Evolutionary conservation across 2,329 filamentous ascomycete genomes (phyloP).

Genomic region (Botrytis aclada): DNA sequence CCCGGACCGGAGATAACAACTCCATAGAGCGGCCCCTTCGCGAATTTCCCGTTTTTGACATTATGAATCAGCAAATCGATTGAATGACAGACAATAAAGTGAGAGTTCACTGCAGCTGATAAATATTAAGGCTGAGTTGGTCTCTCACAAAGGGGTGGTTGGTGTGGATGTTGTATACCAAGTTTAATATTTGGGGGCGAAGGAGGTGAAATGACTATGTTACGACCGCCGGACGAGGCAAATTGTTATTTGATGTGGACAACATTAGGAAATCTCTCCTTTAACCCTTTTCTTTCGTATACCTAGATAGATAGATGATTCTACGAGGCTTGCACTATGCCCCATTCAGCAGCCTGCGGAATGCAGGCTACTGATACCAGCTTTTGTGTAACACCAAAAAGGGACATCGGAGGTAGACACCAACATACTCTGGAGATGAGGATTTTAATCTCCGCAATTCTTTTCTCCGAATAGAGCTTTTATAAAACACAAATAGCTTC

Average conservation of each 20-base stretch:
- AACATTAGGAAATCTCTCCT: background rate
- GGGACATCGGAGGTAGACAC: background rate
- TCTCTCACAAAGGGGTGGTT: background rate
- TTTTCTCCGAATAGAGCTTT: background rate
- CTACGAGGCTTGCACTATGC: background rate
- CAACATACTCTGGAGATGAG: background rate
- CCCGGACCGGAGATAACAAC: conserved; percentile 1
- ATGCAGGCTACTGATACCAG: background rate
- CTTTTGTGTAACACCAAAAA: background rate
- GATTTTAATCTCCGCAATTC: background rate
- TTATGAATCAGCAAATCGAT: background rate
- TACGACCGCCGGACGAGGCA: background rate
- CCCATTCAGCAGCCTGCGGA: background rate
- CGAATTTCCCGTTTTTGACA: background rate
- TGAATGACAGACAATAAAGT: background rate
- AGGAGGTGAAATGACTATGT: background rate
- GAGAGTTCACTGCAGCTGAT: background rate
- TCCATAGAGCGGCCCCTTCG: background rate
- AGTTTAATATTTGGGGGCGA: background rate
- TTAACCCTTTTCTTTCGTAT: background rate
- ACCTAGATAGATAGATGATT: background rate
- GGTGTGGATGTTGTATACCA: background rate
- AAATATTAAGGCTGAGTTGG: background rate
- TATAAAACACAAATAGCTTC: background rate
- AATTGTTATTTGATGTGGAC: background rate